Conservation (phyloP, 2,329 filamentous ascomycete species). For the Aspergillus pseudoglaucus region DNA sequence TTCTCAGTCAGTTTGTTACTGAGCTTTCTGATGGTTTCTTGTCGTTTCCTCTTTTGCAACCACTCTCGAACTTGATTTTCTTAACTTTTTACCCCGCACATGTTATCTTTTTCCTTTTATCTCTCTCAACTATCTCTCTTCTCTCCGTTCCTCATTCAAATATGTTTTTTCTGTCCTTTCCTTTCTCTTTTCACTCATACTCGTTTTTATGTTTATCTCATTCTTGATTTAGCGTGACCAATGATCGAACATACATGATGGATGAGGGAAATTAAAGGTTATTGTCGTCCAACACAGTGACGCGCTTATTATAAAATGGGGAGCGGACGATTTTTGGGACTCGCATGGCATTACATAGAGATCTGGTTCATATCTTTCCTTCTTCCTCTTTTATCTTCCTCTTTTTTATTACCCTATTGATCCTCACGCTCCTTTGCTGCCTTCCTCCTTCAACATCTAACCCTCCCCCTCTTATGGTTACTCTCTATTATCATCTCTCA, state of each 20-base stretch:
- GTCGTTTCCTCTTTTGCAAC: background rate
- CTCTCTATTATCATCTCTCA: conserved; percentile 9
- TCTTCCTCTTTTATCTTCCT: conserved; percentile 12
- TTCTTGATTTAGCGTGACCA: conserved; percentile 37
- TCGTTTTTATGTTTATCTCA: conserved; percentile 14
- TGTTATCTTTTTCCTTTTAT: conserved; percentile 3
- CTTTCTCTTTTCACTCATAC: conserved; percentile 3
- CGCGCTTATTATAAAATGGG: conserved; percentile 34
- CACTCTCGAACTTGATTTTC: conserved; percentile 9
- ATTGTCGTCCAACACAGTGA: conserved; percentile 27
- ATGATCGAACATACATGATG: conserved; percentile 37
- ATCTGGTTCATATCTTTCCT: conserved; percentile 31
- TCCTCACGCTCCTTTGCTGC: conserved; percentile 13
- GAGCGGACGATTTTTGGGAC: conserved; percentile 32
- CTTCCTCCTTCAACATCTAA: conserved; percentile 1
- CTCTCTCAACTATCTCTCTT: conserved; percentile 4
- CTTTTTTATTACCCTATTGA: conserved; percentile 13
- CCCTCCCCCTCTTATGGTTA: background rate
- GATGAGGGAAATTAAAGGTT: conserved; percentile 28
- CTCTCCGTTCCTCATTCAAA: conserved; percentile 9
- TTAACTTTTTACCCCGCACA: conserved; percentile 3
- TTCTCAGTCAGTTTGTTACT: background rate
- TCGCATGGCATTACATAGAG: conserved; percentile 36
- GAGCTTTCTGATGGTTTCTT: background rate
- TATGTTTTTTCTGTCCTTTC: conserved; percentile 3